Conservation (phyloP, 1,284 basidiomycete genomes). For the Trametes sp. region DNA sequence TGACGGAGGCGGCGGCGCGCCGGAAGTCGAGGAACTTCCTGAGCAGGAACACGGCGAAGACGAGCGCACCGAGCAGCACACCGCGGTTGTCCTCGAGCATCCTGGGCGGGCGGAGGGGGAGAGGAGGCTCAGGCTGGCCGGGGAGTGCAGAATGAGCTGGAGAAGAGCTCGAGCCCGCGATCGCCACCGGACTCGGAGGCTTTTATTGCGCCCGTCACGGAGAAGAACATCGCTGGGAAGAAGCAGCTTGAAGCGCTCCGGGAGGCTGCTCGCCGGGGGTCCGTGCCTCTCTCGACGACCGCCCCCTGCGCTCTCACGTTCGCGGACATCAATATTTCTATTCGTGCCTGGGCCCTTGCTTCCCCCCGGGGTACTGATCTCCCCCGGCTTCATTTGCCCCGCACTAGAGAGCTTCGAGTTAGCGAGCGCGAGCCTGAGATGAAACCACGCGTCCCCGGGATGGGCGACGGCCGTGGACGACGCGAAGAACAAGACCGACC, state of each 20-base stretch:
- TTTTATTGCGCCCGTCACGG: background rate
- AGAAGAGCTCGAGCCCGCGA: background rate
- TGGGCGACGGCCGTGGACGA: too few relatives aligned
- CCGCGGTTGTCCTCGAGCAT: slow-evolving; percentile 22
- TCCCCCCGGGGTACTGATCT: background rate
- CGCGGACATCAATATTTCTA: slow-evolving; percentile 12
- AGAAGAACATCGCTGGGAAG: background rate
- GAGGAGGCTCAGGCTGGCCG: background rate
- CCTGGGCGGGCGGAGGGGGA: background rate
- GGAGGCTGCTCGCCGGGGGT: background rate
- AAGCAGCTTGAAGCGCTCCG: background rate
- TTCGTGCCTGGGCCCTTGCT: slow-evolving; percentile 1
- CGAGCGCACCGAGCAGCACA: slow-evolving; percentile 20
- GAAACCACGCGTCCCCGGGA: too few relatives aligned
- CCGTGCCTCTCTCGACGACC: slow-evolving; percentile 1
- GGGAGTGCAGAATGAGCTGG: background rate
- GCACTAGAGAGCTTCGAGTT: too few relatives aligned
- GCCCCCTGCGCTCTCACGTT: background rate
- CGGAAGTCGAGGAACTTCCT: slow-evolving; percentile 33
- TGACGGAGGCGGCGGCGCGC: slow-evolving; percentile 32
- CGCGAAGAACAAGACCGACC: too few relatives aligned
- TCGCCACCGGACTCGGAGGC: background rate
- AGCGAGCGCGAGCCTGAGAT: too few relatives aligned
- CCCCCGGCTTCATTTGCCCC: too few relatives aligned
- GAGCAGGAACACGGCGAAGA: slow-evolving; percentile 28